phyloP scores from a whole-genome alignment of 2,329 filamentous ascomycete genomes.

The Scedosporium aurantiacum region DNA sequence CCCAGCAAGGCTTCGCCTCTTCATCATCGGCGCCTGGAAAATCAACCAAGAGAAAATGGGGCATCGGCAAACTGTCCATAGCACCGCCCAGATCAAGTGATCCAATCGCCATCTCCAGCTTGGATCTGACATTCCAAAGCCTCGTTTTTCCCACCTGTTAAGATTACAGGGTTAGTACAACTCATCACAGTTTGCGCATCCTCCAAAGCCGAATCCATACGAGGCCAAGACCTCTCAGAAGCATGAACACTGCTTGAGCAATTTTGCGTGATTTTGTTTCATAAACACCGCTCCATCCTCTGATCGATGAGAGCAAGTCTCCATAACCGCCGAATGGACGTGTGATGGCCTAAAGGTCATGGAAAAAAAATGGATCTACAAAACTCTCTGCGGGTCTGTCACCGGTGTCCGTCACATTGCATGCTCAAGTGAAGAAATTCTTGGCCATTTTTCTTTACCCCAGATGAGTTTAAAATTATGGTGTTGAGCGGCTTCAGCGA shows the following conservation, averaged over 20 bases:
- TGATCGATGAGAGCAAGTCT: no score
- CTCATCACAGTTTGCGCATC: background rate
- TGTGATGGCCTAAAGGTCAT: background rate
- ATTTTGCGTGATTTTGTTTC: no score
- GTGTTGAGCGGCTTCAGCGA: no score
- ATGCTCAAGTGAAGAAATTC: background rate
- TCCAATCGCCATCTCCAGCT: no score
- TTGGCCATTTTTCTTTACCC: background rate
- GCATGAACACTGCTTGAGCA: no score
- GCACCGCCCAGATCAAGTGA: no score
- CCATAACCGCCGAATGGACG: background rate
- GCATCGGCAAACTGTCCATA: no score
- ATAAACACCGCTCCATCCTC: no score
- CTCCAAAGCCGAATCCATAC: background rate
- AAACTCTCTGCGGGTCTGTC: background rate
- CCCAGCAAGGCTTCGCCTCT: no score
- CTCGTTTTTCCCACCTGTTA: background rate
- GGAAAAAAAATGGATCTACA: background rate
- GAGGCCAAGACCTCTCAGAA: background rate
- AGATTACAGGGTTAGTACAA: background rate
- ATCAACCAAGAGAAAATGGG: no score
- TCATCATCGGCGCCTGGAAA: no score
- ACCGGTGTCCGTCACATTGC: background rate
- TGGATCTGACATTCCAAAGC: background rate
- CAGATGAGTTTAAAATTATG: background rate